phyloP scores from a whole-genome alignment of 2,329 filamentous ascomycete species.

The Exophiala alcalophila region DNA sequence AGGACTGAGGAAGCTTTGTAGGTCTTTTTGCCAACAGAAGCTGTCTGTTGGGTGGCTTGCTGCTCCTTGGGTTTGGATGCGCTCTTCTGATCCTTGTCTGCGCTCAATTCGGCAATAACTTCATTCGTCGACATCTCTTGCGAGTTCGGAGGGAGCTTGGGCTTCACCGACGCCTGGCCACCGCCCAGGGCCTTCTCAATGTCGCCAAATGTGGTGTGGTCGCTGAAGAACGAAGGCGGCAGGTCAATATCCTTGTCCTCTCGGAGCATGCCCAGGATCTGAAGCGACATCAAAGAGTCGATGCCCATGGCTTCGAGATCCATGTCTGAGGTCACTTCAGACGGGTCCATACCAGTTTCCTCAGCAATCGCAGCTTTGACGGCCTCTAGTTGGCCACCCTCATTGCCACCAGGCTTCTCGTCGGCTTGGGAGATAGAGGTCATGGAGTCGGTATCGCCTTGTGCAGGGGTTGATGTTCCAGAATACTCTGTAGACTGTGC shows the following conservation, averaged over 20 bases:
- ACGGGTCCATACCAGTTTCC: slow-evolving; percentile 40
- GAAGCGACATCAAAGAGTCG: slow-evolving; percentile 44
- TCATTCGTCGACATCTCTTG: slow-evolving; percentile 1
- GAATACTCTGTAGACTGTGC: slow-evolving; percentile 14
- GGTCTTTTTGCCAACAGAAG: background rate
- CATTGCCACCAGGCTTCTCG: slow-evolving; percentile 11
- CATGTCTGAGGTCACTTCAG: slow-evolving; percentile 36
- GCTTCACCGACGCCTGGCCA: slow-evolving; percentile 30
- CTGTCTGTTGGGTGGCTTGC: background rate
- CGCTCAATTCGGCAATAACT: background rate
- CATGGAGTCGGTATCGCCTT: background rate
- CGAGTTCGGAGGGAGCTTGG: slow-evolving; percentile 28
- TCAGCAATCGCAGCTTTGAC: slow-evolving; percentile 40
- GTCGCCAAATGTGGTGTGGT: slow-evolving; percentile 30
- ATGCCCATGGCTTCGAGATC: slow-evolving; percentile 42
- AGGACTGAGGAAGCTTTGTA: slow-evolving; percentile 22
- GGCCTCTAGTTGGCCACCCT: slow-evolving; percentile 34
- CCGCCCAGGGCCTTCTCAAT: slow-evolving; percentile 35
- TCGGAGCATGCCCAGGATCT: slow-evolving; percentile 41
- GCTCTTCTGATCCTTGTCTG: background rate
- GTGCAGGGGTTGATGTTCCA: slow-evolving; percentile 12
- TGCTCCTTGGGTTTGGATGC: background rate
- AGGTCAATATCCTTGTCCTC: slow-evolving; percentile 41
- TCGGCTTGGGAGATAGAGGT: background rate
- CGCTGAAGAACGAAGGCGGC: slow-evolving; percentile 38